phyloP scores from a whole-genome alignment of 2,329 filamentous ascomycete species.

The Calonectria naviculata region DNA sequence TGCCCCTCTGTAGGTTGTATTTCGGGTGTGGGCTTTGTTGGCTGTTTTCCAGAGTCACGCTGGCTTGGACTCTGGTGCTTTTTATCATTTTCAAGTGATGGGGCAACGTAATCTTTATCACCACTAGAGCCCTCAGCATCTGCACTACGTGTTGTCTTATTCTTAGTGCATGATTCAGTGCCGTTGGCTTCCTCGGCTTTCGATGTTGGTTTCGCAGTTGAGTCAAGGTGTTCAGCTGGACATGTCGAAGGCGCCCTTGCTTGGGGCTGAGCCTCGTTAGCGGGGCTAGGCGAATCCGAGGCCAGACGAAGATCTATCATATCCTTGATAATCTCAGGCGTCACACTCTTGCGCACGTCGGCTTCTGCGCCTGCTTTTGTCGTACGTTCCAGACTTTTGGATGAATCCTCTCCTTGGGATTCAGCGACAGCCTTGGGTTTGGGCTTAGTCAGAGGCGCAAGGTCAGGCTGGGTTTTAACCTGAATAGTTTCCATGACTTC shows the following conservation, averaged over 20 bases:
- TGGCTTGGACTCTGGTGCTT: neutral
- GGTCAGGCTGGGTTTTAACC: conserved; percentile 23
- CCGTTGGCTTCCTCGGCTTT: conserved; percentile 30
- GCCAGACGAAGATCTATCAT: conserved; percentile 46
- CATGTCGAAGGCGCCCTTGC: conserved; percentile 34
- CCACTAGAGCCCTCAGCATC: neutral
- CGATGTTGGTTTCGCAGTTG: conserved; percentile 21
- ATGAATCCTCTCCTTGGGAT: conserved; percentile 15
- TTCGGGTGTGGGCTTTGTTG: neutral
- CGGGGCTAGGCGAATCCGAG: conserved; percentile 37
- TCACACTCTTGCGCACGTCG: conserved; percentile 32
- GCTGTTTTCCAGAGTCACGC: neutral
- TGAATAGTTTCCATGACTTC: conserved; percentile 61
- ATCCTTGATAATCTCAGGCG: conserved; percentile 44
- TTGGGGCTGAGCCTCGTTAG: conserved; percentile 29
- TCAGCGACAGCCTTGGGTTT: neutral
- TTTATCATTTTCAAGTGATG: conserved; percentile 6
- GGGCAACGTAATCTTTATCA: conserved; percentile 22
- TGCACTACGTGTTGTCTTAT: neutral
- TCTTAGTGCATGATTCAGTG: neutral
- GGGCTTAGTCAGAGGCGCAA: neutral
- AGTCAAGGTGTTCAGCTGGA: conserved; percentile 28
- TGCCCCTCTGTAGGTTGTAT: neutral
- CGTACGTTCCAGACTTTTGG: conserved; percentile 23
- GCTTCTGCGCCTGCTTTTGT: conserved; percentile 18